A percentile compares a stretch with the other conserved stretches of the same genome.
phyloP scores from a whole-genome alignment of 306 rosid species.

The Spatholobus suberectus region DNA sequence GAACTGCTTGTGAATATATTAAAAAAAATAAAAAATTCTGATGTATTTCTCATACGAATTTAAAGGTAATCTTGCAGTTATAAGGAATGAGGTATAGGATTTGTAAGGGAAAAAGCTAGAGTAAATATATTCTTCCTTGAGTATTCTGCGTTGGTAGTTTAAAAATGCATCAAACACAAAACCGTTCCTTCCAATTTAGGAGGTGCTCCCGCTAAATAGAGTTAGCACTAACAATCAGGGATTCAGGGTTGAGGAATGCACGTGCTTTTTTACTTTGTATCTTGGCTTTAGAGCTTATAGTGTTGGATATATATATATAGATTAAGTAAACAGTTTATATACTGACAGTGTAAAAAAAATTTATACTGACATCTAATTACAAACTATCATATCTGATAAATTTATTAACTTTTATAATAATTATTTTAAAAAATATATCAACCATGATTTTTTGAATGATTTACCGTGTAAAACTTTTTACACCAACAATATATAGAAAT shows the following conservation, averaged over 20 bases:
- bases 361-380: too few species aligned
- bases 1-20: background rate
- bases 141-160: background rate
- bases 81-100: background rate
- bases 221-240: background rate
- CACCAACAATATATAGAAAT: too few species aligned
- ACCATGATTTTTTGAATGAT: too few species aligned
- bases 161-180: background rate
- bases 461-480: too few species aligned
- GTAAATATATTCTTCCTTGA: background rate
- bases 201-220: background rate
- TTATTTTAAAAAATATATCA: too few species aligned
- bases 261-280: background rate
- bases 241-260: background rate
- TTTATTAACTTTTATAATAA: too few species aligned
- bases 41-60: background rate
- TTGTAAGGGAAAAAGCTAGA: background rate
- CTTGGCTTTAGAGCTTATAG: background rate
- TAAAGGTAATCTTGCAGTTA: background rate
- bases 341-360: too few species aligned
- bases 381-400: too few species aligned
- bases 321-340: too few species aligned
- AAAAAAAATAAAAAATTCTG: background rate
- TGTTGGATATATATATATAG: background rate
- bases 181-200: background rate